Percentiles rank a stretch among this genome's conserved stretches.
phyloP scores from a whole-genome alignment of 441 rosid genomes.

The Gossypium armourianum region DNA sequence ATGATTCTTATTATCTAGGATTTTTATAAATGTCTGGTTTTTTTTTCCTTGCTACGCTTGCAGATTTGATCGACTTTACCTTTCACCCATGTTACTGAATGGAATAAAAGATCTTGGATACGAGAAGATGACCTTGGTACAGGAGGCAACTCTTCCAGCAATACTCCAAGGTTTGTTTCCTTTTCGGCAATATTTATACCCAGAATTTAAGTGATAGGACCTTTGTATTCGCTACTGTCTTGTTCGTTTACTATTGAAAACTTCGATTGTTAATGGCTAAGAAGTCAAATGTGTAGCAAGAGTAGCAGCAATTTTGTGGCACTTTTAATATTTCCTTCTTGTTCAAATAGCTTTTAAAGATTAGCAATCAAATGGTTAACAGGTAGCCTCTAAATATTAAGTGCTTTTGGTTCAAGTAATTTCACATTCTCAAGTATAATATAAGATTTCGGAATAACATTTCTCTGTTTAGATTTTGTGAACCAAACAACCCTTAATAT shows the following conservation, averaged over 20 bases:
- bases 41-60: slow-evolving; percentile 13
- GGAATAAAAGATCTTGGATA: slow-evolving; percentile 80
- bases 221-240: neutral
- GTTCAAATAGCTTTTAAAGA: neutral
- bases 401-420: too few species aligned
- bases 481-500: neutral
- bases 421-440: too few species aligned
- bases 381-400: neutral
- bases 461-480: too few species aligned
- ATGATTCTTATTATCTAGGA: neutral
- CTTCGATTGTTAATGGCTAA: neutral
- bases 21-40: slow-evolving; percentile 3
- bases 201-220: neutral
- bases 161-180: slow-evolving; percentile 54
- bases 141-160: slow-evolving; percentile 79
- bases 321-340: neutral
- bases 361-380: neutral
- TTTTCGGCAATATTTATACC: neutral
- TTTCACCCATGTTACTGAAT: slow-evolving; percentile 67
- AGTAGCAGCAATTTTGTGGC: neutral
- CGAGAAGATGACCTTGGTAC: slow-evolving; percentile 85
- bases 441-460: too few species aligned
- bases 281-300: neutral
- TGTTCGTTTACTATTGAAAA: neutral
- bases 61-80: slow-evolving; percentile 68